Conservation (phyloP, 2,329 filamentous ascomycete genomes). For the Beauveria sp. region DNA sequence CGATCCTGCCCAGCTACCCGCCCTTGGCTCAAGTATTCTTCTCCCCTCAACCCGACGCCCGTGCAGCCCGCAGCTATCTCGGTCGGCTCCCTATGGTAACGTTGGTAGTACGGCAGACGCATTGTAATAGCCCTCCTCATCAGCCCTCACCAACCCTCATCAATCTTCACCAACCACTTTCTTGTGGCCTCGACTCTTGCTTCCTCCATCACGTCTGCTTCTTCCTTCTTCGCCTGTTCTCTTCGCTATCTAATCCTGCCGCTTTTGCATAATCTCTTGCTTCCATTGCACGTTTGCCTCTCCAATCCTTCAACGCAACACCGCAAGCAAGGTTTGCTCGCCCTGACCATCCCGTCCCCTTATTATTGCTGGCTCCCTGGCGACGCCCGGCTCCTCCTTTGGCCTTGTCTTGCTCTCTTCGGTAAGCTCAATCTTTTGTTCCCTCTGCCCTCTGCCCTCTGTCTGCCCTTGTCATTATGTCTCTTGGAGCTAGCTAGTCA, state of each 20-base stretch:
- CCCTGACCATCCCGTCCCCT: not conserved
- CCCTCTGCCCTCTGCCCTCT: not conserved
- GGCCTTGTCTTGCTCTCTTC: constrained; percentile 5
- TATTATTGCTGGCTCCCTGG: constrained; percentile 5
- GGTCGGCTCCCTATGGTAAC: not conserved
- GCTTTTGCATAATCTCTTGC: not conserved
- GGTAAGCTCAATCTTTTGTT: not conserved
- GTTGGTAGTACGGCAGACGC: not conserved
- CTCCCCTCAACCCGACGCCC: constrained; percentile 2
- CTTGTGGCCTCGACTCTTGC: not conserved
- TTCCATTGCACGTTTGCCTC: not conserved
- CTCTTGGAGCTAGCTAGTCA: not conserved
- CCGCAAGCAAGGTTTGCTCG: not conserved
- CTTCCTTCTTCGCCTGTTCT: not conserved
- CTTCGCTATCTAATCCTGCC: not conserved
- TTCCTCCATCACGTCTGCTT: not conserved
- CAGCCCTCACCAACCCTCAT: not conserved
- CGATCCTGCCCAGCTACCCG: not conserved
- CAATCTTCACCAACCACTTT: not conserved
- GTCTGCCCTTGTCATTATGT: not conserved
- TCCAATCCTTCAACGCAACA: not conserved
- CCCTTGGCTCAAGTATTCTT: not conserved
- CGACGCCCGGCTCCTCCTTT: not conserved
- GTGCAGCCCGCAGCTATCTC: not conserved
- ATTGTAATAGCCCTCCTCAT: not conserved